Evolutionary conservation across 2,329 filamentous ascomycete species (phyloP), one percentile per base, ranked within the genome.

Genomic region (Diaporthe nobilis): DNA sequence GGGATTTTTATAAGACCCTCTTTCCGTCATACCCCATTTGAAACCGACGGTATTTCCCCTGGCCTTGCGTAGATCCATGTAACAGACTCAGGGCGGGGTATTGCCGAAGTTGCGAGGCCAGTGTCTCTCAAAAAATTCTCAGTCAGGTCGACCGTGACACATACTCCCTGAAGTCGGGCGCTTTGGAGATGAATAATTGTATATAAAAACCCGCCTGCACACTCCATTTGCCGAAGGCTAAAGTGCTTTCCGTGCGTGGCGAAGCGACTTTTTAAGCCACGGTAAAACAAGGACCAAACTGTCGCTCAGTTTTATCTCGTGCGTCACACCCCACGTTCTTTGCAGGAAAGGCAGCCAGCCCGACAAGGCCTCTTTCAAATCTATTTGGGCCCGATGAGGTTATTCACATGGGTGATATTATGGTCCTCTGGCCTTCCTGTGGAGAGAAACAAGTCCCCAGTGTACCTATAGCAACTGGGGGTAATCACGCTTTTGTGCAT

Each of bases 221-320:
- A 15, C 20, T 15, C 13, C 7, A 61, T 8, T 61, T 34, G 10
- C 37, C 37, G 12, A 25, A 20, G n/a, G n/a, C 22, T 42, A 28
- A 5, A 4, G 34, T 1, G 22, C 28, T n/a, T n/a, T 6, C 20
- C 10, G 1, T 4, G 12, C 6, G 2, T 39, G 4, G 12, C 20
- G 34, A 22, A 22, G 28, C 25, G 20, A 15, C 10, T 7, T 22
- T 31, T 31, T 6, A 31, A 31, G 31, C 31, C 31, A 6, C 31
- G 31, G 31, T 31, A 31, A 31, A 31, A 31, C 10, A 39, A 39
- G 12, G 37, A 15, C 10, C 37, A 13, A 39, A 1, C 37, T 13
- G 37, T 39, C 37, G 37, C 37, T 39, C 6, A 6, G 6, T 20
- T 17, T 44, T 7, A 20, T 12, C 37, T 20, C 37, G 44, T 61